Conservation (phyloP, 352 stramenopile species). For the Phytophthora crassamura region DNA sequence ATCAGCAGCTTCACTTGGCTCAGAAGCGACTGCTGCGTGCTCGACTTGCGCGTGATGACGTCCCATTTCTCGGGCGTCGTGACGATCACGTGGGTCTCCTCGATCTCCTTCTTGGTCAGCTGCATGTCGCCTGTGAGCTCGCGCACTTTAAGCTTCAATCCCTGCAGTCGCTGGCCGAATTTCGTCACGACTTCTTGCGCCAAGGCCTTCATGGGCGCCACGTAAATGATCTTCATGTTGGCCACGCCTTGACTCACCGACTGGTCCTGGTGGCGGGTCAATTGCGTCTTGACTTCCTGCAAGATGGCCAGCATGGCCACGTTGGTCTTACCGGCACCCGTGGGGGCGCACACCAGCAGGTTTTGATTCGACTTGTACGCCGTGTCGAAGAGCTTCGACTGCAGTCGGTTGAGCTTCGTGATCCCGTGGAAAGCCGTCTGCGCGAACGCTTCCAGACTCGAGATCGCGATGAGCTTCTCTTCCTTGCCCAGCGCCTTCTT, state of each 20-base stretch:
- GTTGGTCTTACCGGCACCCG: constrained; percentile 98
- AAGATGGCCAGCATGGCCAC: constrained; percentile 98
- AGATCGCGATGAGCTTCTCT: constrained; percentile 73
- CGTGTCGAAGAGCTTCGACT: constrained; percentile 97
- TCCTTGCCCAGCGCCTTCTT: constrained; percentile 64
- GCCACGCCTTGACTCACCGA: constrained; percentile 39
- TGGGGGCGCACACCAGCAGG: constrained; percentile 94
- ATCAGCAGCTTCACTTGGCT: constrained; percentile 97
- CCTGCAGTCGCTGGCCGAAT: constrained; percentile 91
- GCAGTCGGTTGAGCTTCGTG: constrained; percentile 96
- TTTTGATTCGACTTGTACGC: constrained; percentile 98
- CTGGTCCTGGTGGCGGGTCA: constrained; percentile 48
- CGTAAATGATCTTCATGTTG: constrained; percentile 96
- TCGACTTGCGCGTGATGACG: constrained; percentile 98
- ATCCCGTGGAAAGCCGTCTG: constrained; percentile 83
- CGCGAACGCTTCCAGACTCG: constrained; percentile 70
- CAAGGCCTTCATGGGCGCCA: constrained; percentile 98
- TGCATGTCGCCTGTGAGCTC: constrained; percentile 99
- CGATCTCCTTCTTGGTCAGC: constrained; percentile 96
- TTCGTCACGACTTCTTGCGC: constrained; percentile 99
- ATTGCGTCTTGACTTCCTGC: constrained; percentile 88
- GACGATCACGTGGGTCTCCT: constrained; percentile 96
- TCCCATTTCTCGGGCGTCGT: constrained; percentile 99
- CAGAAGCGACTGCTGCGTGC: constrained; percentile 90
- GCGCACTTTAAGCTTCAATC: constrained; percentile 77